phyloP scores from a whole-genome alignment of 2,329 filamentous ascomycete genomes.

The Teratosphaeria epicoccoides region DNA sequence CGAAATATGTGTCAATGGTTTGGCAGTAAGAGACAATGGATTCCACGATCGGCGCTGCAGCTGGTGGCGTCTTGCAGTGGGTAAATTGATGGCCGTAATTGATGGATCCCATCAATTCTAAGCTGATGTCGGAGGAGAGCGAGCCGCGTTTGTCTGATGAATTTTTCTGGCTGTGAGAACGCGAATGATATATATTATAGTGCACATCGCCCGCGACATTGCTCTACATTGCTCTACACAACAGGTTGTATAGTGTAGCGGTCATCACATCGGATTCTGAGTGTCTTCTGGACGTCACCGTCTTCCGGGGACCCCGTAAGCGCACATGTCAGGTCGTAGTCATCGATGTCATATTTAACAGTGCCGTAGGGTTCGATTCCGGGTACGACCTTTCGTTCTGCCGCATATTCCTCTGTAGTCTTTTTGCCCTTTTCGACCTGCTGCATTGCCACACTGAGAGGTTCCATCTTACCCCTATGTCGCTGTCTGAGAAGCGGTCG shows the following conservation, averaged over 20 bases:
- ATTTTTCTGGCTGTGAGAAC: no score
- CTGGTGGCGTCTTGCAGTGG: background rate
- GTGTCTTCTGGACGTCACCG: background rate
- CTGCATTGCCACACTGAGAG: no score
- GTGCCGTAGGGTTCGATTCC: constrained; percentile 9
- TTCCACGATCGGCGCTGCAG: background rate
- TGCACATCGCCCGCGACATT: no score
- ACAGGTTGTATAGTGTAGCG: constrained; percentile 5
- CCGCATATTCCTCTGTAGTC: background rate
- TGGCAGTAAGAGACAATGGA: background rate
- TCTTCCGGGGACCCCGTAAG: constrained; percentile 5
- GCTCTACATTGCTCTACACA: background rate
- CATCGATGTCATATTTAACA: no score
- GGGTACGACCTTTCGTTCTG: constrained; percentile 4
- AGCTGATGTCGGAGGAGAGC: no score
- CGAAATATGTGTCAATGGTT: background rate
- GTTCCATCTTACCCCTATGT: no score
- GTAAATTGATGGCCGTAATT: no score
- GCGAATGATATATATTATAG: background rate
- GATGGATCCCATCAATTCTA: no score
- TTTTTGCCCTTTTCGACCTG: no score
- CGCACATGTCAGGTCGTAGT: no score
- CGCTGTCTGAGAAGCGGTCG: no score
- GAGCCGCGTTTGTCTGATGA: no score
- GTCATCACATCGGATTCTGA: constrained; percentile 7